These are phyloP conservation scores for Starmerella scarabaei DNA, from an alignment of 805 yeast genomes.

Conservation along the genomic window DNA sequence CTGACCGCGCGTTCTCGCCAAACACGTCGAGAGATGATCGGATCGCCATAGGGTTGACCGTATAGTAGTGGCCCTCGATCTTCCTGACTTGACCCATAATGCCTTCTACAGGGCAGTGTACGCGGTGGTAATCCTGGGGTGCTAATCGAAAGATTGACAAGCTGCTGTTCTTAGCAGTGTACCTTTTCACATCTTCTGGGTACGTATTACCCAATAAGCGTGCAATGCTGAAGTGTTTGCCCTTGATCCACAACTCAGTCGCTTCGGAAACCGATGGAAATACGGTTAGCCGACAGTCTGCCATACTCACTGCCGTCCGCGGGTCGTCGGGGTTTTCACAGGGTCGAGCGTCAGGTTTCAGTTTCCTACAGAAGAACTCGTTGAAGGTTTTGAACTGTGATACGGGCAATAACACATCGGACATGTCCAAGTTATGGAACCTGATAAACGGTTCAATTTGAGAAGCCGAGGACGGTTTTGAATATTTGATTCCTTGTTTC, in stretches of 20 bases:
- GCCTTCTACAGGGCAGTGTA: constrained; percentile 81
- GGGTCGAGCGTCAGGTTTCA: constrained; percentile 58
- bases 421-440: constrained; percentile 67
- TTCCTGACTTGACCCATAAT: constrained; percentile 47
- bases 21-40: constrained; percentile 78
- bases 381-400: constrained; percentile 57
- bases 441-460: constrained; percentile 66
- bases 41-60: constrained; percentile 96
- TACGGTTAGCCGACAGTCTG: constrained; percentile 74
- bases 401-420: constrained; percentile 48
- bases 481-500: constrained; percentile 78
- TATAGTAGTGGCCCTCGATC: constrained; percentile 83
- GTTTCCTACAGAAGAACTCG: constrained; percentile 72
- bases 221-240: constrained; percentile 54
- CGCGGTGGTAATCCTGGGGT: constrained; percentile 93
- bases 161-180: constrained; percentile 43
- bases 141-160: constrained; percentile 72
- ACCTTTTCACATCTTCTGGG: constrained; percentile 28
- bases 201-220: constrained; percentile 41
- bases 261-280: constrained; percentile 50
- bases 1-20: constrained; percentile 76
- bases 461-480: constrained; percentile 47
- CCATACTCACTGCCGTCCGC: constrained; percentile 55
- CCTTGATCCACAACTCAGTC: constrained; percentile 78
- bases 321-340: constrained; percentile 45